Evolutionary conservation across 768 basidiomycete species (phyloP).

Genomic region (Collybiopsis confluens): DNA sequence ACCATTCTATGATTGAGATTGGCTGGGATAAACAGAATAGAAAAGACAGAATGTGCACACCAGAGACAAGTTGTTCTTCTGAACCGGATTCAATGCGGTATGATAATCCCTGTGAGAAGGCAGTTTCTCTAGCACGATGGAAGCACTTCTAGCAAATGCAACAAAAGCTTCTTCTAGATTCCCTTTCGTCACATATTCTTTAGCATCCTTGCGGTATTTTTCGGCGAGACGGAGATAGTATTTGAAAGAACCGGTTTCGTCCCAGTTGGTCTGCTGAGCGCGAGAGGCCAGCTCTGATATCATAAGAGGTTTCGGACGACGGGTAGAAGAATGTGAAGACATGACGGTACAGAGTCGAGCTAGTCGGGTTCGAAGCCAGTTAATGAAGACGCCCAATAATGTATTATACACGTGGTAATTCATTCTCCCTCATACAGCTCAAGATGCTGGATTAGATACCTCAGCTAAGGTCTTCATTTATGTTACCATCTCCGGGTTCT

Average conservation of each 20-base stretch:
- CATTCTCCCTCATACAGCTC: no score
- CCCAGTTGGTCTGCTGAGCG: constrained; percentile 37
- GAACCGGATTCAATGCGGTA: constrained; percentile 46
- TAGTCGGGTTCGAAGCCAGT: no score
- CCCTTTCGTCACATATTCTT: constrained; percentile 27
- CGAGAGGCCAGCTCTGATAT: constrained; percentile 45
- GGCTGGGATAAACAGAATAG: not conserved
- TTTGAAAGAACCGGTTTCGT: constrained; percentile 40
- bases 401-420: no score
- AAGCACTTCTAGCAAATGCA: constrained; percentile 49
- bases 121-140: constrained; percentile 66
- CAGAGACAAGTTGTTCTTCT: constrained; percentile 63
- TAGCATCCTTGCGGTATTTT: constrained; percentile 36
- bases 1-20: constrained; percentile 48
- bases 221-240: constrained; percentile 47
- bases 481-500: no score
- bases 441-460: no score
- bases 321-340: not conserved
- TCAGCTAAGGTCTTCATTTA: no score
- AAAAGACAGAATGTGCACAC: constrained; percentile 41
- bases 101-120: constrained; percentile 68
- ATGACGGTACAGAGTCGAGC: no score
- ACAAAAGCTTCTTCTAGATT: constrained; percentile 51
- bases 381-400: no score
- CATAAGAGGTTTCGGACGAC: constrained; percentile 28